Evolutionary conservation across 352 stramenopile genomes (phyloP).

Genomic region (Globisporangium apiculatum): DNA sequence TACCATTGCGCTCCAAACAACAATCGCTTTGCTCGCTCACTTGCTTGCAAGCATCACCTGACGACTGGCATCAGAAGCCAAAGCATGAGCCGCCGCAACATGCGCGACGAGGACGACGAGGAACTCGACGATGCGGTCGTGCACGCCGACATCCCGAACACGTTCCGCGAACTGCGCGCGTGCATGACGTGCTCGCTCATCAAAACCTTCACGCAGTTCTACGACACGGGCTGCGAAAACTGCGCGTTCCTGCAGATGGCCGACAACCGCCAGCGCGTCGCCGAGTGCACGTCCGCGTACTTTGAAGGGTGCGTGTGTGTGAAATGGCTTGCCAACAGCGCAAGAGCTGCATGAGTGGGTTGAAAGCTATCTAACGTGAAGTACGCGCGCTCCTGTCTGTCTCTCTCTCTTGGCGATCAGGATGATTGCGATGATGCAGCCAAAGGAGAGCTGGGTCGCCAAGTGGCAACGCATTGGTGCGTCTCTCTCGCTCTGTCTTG

Average conservation of each 20-base stretch:
- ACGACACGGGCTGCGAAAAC: constrained; percentile 87
- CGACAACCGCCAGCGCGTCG: constrained; percentile 84
- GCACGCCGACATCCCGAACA: constrained; percentile 85
- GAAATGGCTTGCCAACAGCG: not conserved
- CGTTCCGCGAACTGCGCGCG: constrained; percentile 80
- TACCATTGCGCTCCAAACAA: too few relatives aligned
- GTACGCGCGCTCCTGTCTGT: too few relatives aligned
- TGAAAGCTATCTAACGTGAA: too few relatives aligned
- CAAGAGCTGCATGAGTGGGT: too few relatives aligned
- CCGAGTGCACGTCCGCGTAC: constrained; percentile 85
- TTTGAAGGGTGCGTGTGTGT: constrained; percentile 63
- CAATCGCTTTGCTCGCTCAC: not conserved
- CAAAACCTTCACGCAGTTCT: constrained; percentile 89
- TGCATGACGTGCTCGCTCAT: constrained; percentile 88
- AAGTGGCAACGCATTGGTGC: constrained; percentile 86
- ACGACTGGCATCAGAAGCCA: not conserved
- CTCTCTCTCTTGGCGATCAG: constrained; percentile 12
- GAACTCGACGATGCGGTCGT: constrained; percentile 71
- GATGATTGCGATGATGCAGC: constrained; percentile 89
- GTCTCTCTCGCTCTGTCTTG: constrained; percentile 1
- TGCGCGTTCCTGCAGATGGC: constrained; percentile 86
- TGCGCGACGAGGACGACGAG: constrained; percentile 73
- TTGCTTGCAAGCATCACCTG: not conserved
- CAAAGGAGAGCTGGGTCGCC: constrained; percentile 85
- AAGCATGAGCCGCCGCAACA: constrained; percentile 36